Base-by-base conservation (phyloP, 1,284 basidiomycete species). In the Rhodotorula sp. region DNA sequence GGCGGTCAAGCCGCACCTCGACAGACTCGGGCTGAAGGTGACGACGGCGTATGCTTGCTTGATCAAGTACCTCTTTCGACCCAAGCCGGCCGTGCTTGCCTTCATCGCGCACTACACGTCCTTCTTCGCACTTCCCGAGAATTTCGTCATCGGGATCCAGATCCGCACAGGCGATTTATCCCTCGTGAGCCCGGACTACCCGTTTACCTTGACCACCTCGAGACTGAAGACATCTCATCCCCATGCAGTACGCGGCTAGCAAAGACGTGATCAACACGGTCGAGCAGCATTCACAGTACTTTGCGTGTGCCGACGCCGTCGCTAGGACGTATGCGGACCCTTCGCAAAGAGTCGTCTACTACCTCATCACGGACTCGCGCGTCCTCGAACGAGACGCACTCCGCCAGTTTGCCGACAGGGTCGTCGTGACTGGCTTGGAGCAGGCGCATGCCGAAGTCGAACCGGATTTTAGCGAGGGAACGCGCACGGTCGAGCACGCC, bases 51-150 rank as follows among this genome's bases (percentile, higher is more conserved):
- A 67, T 54, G 66, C 73, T 3, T 74, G 70, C 60, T 49, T 74
- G 23, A 58, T 68, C 48, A 69, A 67, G 31, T 74, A 71, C 58
- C 73, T 74, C 43, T 34, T 74, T 31, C 62, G 70, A 3, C 73
- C 73, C 4, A 74, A 74, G 28, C 66, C 70, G 6, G 62, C 67
- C 31, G 66, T 61, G 18, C 73, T 74, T 47, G 66, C 48, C 6
- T 69, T 71, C 60, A 68, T 74, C 60, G 23, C 49, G 2, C 63
- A 65, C 21, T 74, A 74, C 57, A 69, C 70, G 4, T 63, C 60
- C 2, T n/a, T 71, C 43, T 69, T 74, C 21, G 28, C 70, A 1
- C 54, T 74, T 5, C 73, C 73, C 3, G 65, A 66, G 5, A 55
- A 66, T 26, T 74, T 69, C 31, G 61, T 65, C 10, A 62, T 74